These are phyloP conservation scores for Phyllosticta paracitricarpa DNA, from an alignment of 2,329 filamentous ascomycete genomes.

Conservation along the genomic window DNA sequence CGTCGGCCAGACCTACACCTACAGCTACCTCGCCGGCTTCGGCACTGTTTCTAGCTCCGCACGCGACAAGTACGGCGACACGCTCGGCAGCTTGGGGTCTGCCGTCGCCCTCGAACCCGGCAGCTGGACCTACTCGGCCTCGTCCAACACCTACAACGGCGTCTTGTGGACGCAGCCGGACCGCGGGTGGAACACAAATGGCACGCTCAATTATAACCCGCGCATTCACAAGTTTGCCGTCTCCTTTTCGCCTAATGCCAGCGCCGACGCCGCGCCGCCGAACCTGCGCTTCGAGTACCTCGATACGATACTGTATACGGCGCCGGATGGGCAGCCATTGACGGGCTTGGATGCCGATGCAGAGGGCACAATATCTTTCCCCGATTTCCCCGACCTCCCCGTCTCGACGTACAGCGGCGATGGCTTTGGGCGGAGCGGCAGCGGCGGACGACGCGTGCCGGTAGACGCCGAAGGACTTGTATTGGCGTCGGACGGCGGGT, in stretches of 20 bases:
- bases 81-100: slow-evolving; percentile 56
- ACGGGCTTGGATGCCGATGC: slow-evolving; percentile 55
- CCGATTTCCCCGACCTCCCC: slow-evolving; percentile 53
- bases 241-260: slow-evolving; percentile 43
- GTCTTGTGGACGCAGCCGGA: slow-evolving; percentile 56
- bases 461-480: slow-evolving; percentile 60
- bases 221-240: slow-evolving; percentile 60
- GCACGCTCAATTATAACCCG: slow-evolving; percentile 41
- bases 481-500: slow-evolving; percentile 48
- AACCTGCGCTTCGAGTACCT: slow-evolving; percentile 55
- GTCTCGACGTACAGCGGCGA: slow-evolving; percentile 55
- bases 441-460: slow-evolving; percentile 49
- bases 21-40: slow-evolving; percentile 57
- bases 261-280: slow-evolving; percentile 45
- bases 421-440: slow-evolving; percentile 53
- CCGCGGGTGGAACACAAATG: slow-evolving; percentile 64
- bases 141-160: slow-evolving; percentile 51
- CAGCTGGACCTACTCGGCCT: slow-evolving; percentile 46
- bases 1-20: slow-evolving; percentile 53
- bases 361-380: slow-evolving; percentile 43
- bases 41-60: slow-evolving; percentile 49
- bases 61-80: slow-evolving; percentile 59
- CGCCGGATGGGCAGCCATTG: slow-evolving; percentile 50
- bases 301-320: slow-evolving; percentile 55
- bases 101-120: slow-evolving; percentile 51